Conservation (phyloP, 2,329 filamentous ascomycete genomes). For the Akanthomyces uredinophilus region DNA sequence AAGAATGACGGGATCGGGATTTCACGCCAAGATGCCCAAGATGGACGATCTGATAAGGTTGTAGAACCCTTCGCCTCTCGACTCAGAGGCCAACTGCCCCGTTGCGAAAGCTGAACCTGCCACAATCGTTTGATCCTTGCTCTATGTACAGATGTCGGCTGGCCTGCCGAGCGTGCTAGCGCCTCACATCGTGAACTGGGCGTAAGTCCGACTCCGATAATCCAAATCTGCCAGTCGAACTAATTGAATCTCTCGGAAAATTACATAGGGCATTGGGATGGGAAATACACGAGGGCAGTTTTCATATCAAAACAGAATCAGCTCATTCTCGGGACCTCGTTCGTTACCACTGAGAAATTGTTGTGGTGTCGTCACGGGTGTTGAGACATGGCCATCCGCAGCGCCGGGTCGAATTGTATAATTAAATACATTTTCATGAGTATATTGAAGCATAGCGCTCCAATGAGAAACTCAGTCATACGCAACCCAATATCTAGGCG, state of each 20-base stretch:
- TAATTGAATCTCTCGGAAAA: not conserved
- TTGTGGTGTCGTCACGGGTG: no score
- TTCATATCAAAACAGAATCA: no score
- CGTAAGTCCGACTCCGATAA: not conserved
- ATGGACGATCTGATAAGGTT: not conserved
- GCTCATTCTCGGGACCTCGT: no score
- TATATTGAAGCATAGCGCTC: no score
- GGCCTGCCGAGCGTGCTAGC: not conserved
- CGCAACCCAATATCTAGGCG: no score
- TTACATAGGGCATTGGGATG: not conserved
- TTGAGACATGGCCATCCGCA: no score
- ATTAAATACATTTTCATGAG: no score
- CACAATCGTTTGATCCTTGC: not conserved
- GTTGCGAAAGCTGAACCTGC: not conserved
- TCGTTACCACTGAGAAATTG: no score
- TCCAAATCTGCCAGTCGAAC: not conserved
- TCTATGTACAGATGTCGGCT: not conserved
- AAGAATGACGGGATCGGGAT: no score
- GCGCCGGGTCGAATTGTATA: no score
- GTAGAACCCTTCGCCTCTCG: not conserved
- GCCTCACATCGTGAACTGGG: not conserved
- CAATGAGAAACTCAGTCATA: no score
- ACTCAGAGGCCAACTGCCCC: not conserved
- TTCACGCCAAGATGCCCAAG: not conserved
- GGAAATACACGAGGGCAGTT: not conserved